phyloP scores from a whole-genome alignment of 78 protist genomes.

The Dictyostelium brefeldianum region DNA sequence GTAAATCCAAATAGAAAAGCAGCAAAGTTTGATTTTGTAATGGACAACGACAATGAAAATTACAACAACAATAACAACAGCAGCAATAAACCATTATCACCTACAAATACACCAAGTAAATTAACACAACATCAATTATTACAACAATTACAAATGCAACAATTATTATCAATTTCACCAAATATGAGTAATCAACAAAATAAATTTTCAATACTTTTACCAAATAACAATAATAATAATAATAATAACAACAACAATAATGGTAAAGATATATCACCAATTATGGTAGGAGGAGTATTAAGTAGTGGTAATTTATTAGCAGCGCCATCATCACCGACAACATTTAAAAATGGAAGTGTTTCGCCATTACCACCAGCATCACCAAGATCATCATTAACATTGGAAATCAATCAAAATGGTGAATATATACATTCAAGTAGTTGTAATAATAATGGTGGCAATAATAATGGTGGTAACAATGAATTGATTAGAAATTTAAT shows the following conservation, averaged over 20 bases:
- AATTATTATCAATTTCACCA: constrained; percentile 18
- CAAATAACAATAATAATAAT: constrained; percentile 1
- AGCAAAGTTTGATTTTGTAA: constrained; percentile 3
- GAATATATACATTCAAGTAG: neutral
- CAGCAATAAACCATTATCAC: neutral
- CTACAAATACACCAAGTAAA: neutral
- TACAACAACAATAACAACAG: neutral
- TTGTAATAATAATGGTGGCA: neutral
- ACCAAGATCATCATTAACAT: constrained; percentile 50
- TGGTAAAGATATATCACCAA: neutral
- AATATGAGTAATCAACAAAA: neutral
- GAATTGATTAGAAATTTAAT: constrained; percentile 54
- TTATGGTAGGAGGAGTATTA: neutral
- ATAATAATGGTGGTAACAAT: constrained; percentile 2
- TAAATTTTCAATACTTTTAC: constrained; percentile 63
- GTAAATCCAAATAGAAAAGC: constrained; percentile 46
- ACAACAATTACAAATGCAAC: constrained; percentile 37
- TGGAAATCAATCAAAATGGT: neutral
- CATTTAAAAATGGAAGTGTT: neutral
- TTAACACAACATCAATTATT: neutral
- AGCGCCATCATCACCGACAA: constrained; percentile 19
- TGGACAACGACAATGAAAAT: neutral
- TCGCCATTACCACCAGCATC: constrained; percentile 74
- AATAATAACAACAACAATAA: neutral
- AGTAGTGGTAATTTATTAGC: neutral